These are phyloP conservation scores for Aspergillus heteromorphus DNA, from an alignment of 495 filamentous ascomycete species.

Conservation along the genomic window DNA sequence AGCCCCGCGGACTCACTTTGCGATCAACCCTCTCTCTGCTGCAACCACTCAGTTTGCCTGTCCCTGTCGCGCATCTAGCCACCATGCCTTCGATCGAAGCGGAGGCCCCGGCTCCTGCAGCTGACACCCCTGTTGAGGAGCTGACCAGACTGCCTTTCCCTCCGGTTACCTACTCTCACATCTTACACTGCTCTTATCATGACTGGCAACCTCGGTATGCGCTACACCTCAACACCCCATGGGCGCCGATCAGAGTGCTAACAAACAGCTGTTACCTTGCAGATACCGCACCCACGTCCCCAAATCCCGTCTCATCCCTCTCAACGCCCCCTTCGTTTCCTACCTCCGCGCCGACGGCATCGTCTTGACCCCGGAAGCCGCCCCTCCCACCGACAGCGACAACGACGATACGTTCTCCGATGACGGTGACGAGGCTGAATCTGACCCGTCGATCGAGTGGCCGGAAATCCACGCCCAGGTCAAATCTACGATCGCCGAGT, in stretches of 20 bases:
- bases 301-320: conserved; percentile 76
- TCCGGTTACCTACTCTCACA: conserved; percentile 75
- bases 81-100: conserved; percentile 34
- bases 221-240: background rate
- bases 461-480: conserved; percentile 71
- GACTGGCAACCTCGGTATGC: conserved; percentile 68
- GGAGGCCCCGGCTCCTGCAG: conserved; percentile 8
- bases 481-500: conserved; percentile 65
- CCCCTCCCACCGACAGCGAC: conserved; percentile 26
- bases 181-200: conserved; percentile 90
- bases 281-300: conserved; percentile 78
- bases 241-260: background rate
- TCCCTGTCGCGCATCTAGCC: background rate
- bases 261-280: background rate
- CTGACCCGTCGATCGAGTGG: conserved; percentile 56
- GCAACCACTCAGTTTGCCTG: background rate
- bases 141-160: conserved; percentile 62
- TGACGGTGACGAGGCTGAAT: conserved; percentile 38
- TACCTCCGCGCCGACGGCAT: conserved; percentile 95
- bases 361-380: conserved; percentile 59
- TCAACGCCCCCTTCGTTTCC: conserved; percentile 65
- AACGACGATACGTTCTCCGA: conserved; percentile 37
- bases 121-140: conserved; percentile 15
- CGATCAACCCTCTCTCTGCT: background rate
- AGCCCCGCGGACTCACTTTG: conserved; percentile 5